Evolutionary conservation across 1,284 basidiomycete species (phyloP).

Genomic region (Moniliella sp.): DNA sequence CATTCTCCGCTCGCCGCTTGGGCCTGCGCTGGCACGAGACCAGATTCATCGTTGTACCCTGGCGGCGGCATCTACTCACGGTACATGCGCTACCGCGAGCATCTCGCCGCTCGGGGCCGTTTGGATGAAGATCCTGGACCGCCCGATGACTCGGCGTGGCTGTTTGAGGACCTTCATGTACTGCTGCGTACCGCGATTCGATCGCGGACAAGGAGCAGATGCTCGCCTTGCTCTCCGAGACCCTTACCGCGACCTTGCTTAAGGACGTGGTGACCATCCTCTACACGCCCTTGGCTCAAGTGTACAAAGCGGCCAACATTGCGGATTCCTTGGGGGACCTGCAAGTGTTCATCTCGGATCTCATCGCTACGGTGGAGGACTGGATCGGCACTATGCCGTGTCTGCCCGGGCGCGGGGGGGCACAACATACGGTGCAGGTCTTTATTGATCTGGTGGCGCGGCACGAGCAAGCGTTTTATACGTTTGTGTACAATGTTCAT

Average conservation of each 20-base stretch:
- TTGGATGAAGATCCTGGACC: slow-evolving; percentile 44
- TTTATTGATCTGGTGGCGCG: slow-evolving; percentile 86
- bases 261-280: slow-evolving; percentile 99
- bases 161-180: slow-evolving; percentile 31
- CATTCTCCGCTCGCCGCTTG: slow-evolving; percentile 54
- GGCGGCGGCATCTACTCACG: slow-evolving; percentile 22
- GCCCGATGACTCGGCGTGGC: slow-evolving; percentile 28
- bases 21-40: slow-evolving; percentile 39
- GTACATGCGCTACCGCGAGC: slow-evolving; percentile 18
- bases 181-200: slow-evolving; percentile 10
- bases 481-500: slow-evolving; percentile 94
- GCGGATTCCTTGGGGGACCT: slow-evolving; percentile 74
- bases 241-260: slow-evolving; percentile 73
- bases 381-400: slow-evolving; percentile 64
- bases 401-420: slow-evolving; percentile 44
- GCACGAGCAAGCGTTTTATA: slow-evolving; percentile 85
- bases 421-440: slow-evolving; percentile 63
- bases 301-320: slow-evolving; percentile 91
- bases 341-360: slow-evolving; percentile 82
- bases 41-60: slow-evolving; percentile 25
- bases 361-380: slow-evolving; percentile 83
- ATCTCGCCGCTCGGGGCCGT: slow-evolving; percentile 15
- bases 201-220: slow-evolving; percentile 87
- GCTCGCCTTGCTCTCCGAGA: slow-evolving; percentile 84
- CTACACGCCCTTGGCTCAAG: slow-evolving; percentile 87